Conservation (phyloP, 1,139 yeast species). For the Debaryomyces subglobosus region DNA sequence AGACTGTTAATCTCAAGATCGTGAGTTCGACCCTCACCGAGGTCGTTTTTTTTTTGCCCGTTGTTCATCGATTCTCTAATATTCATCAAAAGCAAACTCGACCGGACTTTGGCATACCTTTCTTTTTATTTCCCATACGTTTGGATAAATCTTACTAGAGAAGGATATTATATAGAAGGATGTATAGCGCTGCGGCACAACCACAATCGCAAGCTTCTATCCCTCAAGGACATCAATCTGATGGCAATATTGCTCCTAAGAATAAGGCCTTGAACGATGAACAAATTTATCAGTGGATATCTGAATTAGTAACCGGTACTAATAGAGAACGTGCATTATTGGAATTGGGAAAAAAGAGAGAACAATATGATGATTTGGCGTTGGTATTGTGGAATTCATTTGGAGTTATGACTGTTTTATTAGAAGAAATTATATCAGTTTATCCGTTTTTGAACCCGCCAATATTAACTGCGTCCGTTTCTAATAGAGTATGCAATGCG, state of each 20-base stretch:
- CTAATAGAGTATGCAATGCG: constrained; percentile 95
- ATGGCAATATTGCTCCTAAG: constrained; percentile 11
- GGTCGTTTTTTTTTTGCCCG: constrained; percentile 25
- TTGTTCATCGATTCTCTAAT: background rate
- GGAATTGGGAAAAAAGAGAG: constrained; percentile 92
- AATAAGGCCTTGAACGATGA: constrained; percentile 76
- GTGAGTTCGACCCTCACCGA: constrained; percentile 46
- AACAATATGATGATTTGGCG: constrained; percentile 92
- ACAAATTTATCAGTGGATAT: constrained; percentile 87
- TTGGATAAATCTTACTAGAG: background rate
- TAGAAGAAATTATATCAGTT: constrained; percentile 88
- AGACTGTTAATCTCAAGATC: constrained; percentile 47
- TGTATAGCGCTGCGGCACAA: constrained; percentile 18
- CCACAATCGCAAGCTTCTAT: constrained; percentile 11
- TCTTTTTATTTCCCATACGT: background rate
- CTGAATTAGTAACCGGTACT: constrained; percentile 86
- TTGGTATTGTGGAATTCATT: constrained; percentile 92
- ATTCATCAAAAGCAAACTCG: background rate
- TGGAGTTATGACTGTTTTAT: constrained; percentile 91
- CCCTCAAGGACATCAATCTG: constrained; percentile 7
- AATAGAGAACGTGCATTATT: constrained; percentile 89
- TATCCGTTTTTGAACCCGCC: constrained; percentile 92
- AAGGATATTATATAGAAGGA: constrained; percentile 2
- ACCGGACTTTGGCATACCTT: background rate
- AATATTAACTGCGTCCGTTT: constrained; percentile 78